phyloP scores from a whole-genome alignment of 768 basidiomycete genomes.

The Rhizopogon vulgaris region DNA sequence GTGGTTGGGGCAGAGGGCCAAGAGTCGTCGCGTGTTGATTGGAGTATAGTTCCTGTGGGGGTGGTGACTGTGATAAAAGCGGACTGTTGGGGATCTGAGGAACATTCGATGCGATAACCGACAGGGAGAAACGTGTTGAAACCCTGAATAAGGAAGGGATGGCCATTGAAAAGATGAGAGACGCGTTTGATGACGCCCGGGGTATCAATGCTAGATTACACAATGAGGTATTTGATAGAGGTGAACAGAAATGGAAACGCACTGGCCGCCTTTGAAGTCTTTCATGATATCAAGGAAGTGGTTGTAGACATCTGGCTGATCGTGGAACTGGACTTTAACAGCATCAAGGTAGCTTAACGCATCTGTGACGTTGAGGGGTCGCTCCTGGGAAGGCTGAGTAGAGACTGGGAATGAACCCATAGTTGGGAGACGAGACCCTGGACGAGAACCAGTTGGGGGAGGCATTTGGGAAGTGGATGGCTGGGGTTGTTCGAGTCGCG shows the following conservation, averaged over 20 bases:
- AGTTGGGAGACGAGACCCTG: slow-evolving; percentile 12
- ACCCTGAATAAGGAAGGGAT: slow-evolving; percentile 88
- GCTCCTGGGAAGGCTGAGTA: slow-evolving; percentile 20
- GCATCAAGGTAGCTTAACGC: slow-evolving; percentile 59
- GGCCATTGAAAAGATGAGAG: slow-evolving; percentile 86
- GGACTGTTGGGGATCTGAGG: slow-evolving; percentile 53
- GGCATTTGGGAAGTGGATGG: slow-evolving; percentile 9
- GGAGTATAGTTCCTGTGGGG: slow-evolving; percentile 58
- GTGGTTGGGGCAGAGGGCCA: slow-evolving; percentile 29
- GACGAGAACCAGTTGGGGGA: slow-evolving; percentile 6
- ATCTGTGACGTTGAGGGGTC: slow-evolving; percentile 56
- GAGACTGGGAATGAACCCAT: slow-evolving; percentile 17
- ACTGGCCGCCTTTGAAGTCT: slow-evolving; percentile 66
- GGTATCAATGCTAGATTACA: slow-evolving; percentile 76
- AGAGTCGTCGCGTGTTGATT: slow-evolving; percentile 42
- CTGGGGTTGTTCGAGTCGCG: slow-evolving; percentile 5
- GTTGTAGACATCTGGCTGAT: slow-evolving; percentile 59
- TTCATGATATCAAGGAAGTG: slow-evolving; percentile 67
- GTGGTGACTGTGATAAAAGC: slow-evolving; percentile 75
- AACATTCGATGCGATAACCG: slow-evolving; percentile 90
- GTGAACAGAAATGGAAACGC: slow-evolving; percentile 13
- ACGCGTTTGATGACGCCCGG: slow-evolving; percentile 96
- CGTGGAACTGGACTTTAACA: slow-evolving; percentile 55
- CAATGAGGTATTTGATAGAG: slow-evolving; percentile 1
- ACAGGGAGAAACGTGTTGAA: slow-evolving; percentile 97